Percentiles rank a stretch among this genome's conserved stretches.
phyloP scores from a whole-genome alignment of 306 rosid genomes.

The Quercus mongolica region DNA sequence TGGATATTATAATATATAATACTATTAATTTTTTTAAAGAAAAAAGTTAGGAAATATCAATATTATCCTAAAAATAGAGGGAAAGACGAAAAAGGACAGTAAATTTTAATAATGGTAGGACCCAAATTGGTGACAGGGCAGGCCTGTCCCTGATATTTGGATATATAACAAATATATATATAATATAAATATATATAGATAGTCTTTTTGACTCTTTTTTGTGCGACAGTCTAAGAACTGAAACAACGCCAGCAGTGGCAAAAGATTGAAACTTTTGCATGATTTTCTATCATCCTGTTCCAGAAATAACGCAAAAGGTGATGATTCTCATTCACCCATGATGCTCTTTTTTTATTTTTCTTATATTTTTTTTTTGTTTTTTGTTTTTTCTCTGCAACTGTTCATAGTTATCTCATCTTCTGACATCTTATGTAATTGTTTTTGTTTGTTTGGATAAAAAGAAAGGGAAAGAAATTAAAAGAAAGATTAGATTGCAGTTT shows the following conservation, averaged over 20 bases:
- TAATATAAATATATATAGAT: background rate
- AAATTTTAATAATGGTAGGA: too few relatives aligned
- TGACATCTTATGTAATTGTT: constrained; percentile 10
- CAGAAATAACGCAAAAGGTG: constrained; percentile 13
- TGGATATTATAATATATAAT: background rate
- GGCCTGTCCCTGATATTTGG: background rate
- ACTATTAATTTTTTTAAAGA: too few relatives aligned
- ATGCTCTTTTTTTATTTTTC: background rate
- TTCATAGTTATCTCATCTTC: constrained; percentile 7
- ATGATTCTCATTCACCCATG: constrained; percentile 17
- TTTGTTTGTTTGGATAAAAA: background rate
- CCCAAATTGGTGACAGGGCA: background rate
- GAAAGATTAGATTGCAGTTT: background rate
- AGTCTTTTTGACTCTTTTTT: background rate
- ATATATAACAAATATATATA: too few relatives aligned
- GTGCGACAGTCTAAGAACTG: constrained; percentile 3
- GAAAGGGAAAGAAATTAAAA: constrained; percentile 1
- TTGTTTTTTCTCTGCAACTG: constrained; percentile 10
- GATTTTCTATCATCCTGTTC: background rate
- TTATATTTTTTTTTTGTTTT: background rate
- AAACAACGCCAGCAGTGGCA: constrained; percentile 1
- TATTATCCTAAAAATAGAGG: background rate
- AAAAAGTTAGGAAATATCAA: too few relatives aligned
- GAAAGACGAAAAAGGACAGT: background rate
- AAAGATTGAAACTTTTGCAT: constrained; percentile 8